A percentile compares a stretch with the other conserved stretches of the same genome.
Conservation (phyloP, 129 eudicot species). For the Ambrosia trifida region DNA sequence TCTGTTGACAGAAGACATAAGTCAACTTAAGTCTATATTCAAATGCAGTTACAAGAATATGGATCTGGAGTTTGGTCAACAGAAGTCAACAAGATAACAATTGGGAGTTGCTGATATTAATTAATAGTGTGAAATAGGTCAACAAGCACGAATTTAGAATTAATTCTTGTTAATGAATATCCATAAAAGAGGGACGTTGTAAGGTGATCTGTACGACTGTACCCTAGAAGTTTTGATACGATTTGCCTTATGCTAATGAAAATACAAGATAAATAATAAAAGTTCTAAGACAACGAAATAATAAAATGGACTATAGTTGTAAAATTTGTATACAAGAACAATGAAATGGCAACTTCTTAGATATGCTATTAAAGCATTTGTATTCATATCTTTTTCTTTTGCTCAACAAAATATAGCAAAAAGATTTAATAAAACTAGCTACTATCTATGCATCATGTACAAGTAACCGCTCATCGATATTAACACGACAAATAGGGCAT, state of each 20-base stretch:
- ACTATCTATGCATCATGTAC: conserved; percentile 74
- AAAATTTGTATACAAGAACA: neutral
- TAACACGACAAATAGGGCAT: conserved; percentile 87
- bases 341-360: neutral
- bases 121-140: no score
- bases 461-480: conserved; percentile 64
- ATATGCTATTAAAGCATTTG: neutral
- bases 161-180: no score
- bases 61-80: no score
- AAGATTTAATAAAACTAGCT: neutral
- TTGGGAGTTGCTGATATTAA: no score
- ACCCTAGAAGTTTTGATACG: no score
- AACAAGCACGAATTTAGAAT: no score
- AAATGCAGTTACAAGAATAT: no score
- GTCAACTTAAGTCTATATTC: no score
- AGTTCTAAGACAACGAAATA: neutral
- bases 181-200: no score
- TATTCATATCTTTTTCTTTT: neutral
- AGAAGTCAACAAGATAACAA: no score
- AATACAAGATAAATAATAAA: neutral
- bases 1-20: no score
- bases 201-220: no score
- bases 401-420: conserved; percentile 6
- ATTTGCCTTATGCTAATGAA: neutral
- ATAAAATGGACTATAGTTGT: neutral